These are phyloP conservation scores for Chaetomiaceae sp. DNA, from an alignment of 2,329 filamentous ascomycete genomes.

Conservation along the genomic window DNA sequence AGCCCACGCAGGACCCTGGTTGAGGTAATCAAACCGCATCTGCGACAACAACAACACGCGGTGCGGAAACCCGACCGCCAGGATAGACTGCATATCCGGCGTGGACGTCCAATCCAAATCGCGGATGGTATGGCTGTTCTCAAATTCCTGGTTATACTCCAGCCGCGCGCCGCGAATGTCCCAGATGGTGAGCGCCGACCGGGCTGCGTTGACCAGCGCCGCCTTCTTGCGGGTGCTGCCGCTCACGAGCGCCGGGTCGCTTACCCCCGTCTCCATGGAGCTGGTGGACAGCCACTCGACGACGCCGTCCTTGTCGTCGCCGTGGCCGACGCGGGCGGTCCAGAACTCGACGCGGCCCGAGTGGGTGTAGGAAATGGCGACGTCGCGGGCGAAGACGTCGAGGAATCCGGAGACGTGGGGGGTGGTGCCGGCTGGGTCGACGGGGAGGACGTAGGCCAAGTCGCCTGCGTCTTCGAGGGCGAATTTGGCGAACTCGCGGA, in stretches of 20 bases:
- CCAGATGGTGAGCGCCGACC: constrained; percentile 83
- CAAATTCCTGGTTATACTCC: constrained; percentile 74
- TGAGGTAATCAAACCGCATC: constrained; percentile 86
- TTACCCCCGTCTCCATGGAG: constrained; percentile 72
- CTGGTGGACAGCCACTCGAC: constrained; percentile 82
- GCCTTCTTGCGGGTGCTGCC: constrained; percentile 84
- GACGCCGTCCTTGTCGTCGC: constrained; percentile 40
- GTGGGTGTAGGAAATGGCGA: constrained; percentile 78
- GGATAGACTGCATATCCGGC: constrained; percentile 79
- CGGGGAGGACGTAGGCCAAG: constrained; percentile 66
- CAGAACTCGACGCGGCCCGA: constrained; percentile 75
- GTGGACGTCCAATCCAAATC: constrained; percentile 95
- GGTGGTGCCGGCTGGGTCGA: constrained; percentile 77
- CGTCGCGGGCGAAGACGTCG: constrained; percentile 79
- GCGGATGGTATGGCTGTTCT: constrained; percentile 67
- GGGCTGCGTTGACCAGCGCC: constrained; percentile 69
- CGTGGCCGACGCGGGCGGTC: constrained; percentile 69
- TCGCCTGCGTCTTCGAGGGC: constrained; percentile 57
- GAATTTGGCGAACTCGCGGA: constrained; percentile 68
- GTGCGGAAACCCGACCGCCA: constrained; percentile 90
- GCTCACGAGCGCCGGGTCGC: constrained; percentile 70
- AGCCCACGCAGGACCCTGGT: constrained; percentile 85
- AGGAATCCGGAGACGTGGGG: constrained; percentile 71
- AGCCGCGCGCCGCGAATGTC: constrained; percentile 76
- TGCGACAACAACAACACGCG: constrained; percentile 78